A percentile compares a stretch with the other conserved stretches of the same genome.
phyloP scores from a whole-genome alignment of 805 yeast species.

The Ogataea thermomethanolica region DNA sequence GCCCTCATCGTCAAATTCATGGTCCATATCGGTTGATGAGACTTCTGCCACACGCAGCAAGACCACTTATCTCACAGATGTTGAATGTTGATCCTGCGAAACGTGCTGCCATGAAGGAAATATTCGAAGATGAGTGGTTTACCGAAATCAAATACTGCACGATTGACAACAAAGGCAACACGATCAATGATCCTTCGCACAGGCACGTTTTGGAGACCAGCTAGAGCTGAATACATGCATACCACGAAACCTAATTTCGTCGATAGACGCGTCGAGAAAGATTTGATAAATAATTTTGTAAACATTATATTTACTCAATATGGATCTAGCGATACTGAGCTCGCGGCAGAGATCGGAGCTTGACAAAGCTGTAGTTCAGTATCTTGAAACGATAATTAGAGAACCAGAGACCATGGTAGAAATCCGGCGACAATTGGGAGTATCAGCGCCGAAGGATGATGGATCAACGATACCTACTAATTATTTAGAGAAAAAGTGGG shows the following conservation, averaged over 20 bases:
- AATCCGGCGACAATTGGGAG: constrained; percentile 7
- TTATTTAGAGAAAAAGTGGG: constrained; percentile 76
- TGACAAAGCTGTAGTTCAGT: constrained; percentile 35
- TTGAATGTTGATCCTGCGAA: constrained; percentile 54
- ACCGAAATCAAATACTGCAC: constrained; percentile 61
- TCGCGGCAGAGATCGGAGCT: constrained; percentile 35
- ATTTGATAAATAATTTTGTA: constrained; percentile 1
- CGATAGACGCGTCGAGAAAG: constrained; percentile 8
- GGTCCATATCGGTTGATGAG: constrained; percentile 84
- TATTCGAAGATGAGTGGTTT: constrained; percentile 71
- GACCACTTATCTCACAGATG: constrained; percentile 71
- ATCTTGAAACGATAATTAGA: constrained; percentile 22
- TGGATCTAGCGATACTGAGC: constrained; percentile 24
- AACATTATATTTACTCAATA: not conserved
- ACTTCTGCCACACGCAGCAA: constrained; percentile 75
- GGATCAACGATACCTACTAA: constrained; percentile 25
- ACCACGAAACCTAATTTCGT: constrained; percentile 3
- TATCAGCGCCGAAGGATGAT: constrained; percentile 1
- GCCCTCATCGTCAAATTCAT: constrained; percentile 56
- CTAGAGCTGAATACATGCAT: constrained; percentile 8
- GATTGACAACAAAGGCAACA: constrained; percentile 36
- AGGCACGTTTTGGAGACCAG: constrained; percentile 42
- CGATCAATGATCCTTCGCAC: constrained; percentile 46
- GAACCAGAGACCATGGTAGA: constrained; percentile 1
- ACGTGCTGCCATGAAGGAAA: constrained; percentile 66